Conservation (phyloP, 495 filamentous ascomycete genomes). For the Neurospora africana region DNA sequence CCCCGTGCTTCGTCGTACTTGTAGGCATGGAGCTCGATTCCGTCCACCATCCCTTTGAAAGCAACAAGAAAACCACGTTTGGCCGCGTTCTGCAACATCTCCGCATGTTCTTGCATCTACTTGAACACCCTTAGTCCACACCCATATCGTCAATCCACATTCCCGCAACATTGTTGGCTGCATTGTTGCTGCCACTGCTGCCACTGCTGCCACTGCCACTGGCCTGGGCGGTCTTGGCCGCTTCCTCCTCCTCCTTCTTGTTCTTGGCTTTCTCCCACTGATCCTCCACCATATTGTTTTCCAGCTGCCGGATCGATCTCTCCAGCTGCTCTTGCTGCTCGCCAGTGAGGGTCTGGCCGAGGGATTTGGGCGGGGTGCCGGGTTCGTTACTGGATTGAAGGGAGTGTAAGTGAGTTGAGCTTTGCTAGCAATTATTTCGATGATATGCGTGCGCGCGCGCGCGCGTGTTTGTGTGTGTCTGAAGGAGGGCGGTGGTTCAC, state of each 20-base stretch:
- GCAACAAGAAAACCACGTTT: neutral
- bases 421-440: neutral
- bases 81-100: neutral
- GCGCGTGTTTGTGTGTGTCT: neutral
- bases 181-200: neutral
- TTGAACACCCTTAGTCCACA: neutral
- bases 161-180: neutral
- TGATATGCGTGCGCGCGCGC: neutral
- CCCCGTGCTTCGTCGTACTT: conserved; percentile 64
- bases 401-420: neutral
- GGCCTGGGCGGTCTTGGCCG: neutral
- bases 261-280: neutral
- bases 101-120: neutral
- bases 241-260: neutral
- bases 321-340: neutral
- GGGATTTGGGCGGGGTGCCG: neutral
- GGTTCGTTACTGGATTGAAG: neutral
- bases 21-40: conserved; percentile 92
- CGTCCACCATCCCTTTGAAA: conserved; percentile 33
- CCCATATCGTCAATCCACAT: neutral
- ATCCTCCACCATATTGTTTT: neutral
- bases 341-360: neutral
- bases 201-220: too few species aligned
- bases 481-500: neutral
- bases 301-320: neutral